Evolutionary conservation across 2,329 filamentous ascomycete species (phyloP).

Genomic region (Byssochlamys sp.): DNA sequence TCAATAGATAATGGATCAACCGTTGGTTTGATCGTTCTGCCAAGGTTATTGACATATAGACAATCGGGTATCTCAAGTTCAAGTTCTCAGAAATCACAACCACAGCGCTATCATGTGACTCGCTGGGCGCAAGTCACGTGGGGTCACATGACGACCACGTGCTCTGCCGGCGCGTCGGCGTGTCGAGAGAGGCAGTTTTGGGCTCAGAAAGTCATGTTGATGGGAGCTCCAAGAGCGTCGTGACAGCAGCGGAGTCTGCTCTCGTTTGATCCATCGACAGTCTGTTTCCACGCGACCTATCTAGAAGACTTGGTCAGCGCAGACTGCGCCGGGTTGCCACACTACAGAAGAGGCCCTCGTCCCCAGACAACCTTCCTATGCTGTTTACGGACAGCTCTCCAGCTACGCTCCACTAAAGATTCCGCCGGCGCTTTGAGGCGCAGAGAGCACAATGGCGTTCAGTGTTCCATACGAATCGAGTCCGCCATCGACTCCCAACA

Average conservation of each 20-base stretch:
- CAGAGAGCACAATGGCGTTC: slow-evolving; percentile 24
- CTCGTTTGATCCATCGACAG: not conserved
- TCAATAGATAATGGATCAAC: no score
- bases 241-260: not conserved
- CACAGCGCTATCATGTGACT: not conserved
- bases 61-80: no score
- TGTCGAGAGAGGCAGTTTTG: not conserved
- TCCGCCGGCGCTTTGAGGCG: not conserved
- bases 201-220: not conserved
- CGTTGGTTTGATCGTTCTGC: no score
- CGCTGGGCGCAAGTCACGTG: not conserved
- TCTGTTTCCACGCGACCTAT: not conserved
- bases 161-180: not conserved
- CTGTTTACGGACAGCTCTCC: slow-evolving; percentile 4
- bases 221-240: not conserved
- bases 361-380: slow-evolving; percentile 12
- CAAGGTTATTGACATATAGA: no score
- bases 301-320: not conserved
- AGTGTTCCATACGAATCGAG: slow-evolving; percentile 26
- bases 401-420: not conserved
- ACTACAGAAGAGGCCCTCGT: slow-evolving; percentile 5
- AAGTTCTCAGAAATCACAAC: not conserved
- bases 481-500: slow-evolving; percentile 31
- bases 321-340: not conserved
- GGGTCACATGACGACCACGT: not conserved